Conservation (phyloP, 331 rosid genomes). For the Phaseolus coccineus region DNA sequence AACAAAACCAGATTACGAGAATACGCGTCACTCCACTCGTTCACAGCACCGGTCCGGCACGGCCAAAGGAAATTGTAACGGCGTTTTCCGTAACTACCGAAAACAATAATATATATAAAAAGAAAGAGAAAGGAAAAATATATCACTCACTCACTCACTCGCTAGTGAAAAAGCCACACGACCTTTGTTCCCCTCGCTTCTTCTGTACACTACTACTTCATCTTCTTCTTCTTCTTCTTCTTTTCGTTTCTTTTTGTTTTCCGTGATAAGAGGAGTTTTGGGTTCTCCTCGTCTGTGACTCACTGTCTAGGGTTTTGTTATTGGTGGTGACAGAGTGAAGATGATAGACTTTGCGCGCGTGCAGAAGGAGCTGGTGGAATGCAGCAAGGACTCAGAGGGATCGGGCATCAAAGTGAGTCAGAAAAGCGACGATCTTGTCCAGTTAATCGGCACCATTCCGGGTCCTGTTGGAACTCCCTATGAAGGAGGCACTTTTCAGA, state of each 20-base stretch:
- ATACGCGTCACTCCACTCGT: neutral
- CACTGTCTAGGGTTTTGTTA: conserved; percentile 39
- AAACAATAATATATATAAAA: neutral
- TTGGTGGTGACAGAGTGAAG: conserved; percentile 42
- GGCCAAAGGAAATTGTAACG: neutral
- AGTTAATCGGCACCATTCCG: conserved; percentile 80
- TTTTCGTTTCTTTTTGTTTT: conserved; percentile 1
- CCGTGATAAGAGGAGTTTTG: neutral
- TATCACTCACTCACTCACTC: neutral
- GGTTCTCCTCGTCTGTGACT: neutral
- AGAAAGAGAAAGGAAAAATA: neutral
- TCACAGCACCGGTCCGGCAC: conserved; percentile 8
- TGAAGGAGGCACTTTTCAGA: conserved; percentile 92
- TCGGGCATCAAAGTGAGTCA: conserved; percentile 85
- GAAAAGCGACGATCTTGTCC: conserved; percentile 67
- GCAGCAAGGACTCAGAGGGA: conserved; percentile 75
- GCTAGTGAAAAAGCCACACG: neutral
- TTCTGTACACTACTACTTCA: conserved; percentile 25
- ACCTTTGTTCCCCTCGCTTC: conserved; percentile 35
- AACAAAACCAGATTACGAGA: neutral
- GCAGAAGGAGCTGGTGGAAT: conserved; percentile 97
- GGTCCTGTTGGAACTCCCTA: conserved; percentile 90
- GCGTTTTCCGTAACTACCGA: neutral
- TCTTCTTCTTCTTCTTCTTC: neutral
- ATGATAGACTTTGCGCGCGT: conserved; percentile 96